Evolutionary conservation across 176 grass and related monocot genomes (phyloP).

Genomic region (Pharus latifolius): DNA sequence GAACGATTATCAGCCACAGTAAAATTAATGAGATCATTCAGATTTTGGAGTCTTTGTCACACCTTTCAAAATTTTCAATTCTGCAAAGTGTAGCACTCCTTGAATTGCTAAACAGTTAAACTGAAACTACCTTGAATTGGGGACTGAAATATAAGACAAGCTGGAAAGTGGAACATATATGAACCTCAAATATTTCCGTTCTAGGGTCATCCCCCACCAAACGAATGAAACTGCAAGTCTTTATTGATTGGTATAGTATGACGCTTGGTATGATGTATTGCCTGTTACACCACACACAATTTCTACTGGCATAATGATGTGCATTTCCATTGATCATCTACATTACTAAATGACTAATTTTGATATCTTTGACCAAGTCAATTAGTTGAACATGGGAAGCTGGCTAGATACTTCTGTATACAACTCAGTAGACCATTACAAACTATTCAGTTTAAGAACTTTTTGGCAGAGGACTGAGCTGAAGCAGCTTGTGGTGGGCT

Average conservation of each 20-base stretch:
- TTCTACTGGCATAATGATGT: background rate
- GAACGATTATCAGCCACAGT: no score
- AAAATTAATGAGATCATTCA: background rate
- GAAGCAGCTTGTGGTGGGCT: no score
- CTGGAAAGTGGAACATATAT: conserved; percentile 1
- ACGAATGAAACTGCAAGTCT: background rate
- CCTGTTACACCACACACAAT: background rate
- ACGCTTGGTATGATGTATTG: background rate
- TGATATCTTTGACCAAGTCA: background rate
- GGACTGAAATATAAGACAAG: background rate
- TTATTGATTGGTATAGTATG: background rate
- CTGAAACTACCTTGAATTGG: background rate
- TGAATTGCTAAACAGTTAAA: conserved; percentile 9
- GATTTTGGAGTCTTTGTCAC: background rate
- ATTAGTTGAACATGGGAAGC: background rate
- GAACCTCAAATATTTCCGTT: background rate
- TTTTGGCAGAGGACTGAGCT: no score
- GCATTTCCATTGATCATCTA: background rate
- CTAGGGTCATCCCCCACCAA: background rate
- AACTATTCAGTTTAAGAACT: no score
- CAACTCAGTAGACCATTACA: no score
- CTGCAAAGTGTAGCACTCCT: background rate
- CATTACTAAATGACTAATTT: background rate
- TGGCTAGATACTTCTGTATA: no score
- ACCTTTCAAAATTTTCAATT: background rate